Conservation (phyloP, 192 early-diverging fungal genomes). For the Podila epicladia region DNA sequence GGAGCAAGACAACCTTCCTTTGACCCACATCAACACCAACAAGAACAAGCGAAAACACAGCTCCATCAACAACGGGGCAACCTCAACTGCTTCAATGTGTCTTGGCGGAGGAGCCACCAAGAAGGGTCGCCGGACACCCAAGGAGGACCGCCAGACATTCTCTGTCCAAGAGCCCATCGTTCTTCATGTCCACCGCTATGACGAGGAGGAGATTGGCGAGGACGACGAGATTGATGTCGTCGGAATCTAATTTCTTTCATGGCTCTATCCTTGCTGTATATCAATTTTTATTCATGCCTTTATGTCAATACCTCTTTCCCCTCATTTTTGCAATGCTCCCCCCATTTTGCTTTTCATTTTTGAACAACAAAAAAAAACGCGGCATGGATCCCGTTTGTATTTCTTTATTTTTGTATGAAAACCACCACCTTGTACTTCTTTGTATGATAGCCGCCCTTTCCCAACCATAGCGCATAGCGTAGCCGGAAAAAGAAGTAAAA, state of each 20-base stretch:
- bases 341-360: not conserved
- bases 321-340: conserved; percentile 4
- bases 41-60: conserved; percentile 40
- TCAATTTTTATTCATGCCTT: conserved; percentile 3
- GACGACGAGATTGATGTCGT: conserved; percentile 48
- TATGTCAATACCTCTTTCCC: not conserved
- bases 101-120: conserved; percentile 37
- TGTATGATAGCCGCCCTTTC: too few species aligned
- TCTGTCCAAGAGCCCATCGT: conserved; percentile 9
- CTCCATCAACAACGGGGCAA: not conserved
- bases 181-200: conserved; percentile 5
- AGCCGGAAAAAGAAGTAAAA: too few species aligned
- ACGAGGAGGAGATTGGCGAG: conserved; percentile 33
- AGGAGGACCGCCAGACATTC: conserved; percentile 25
- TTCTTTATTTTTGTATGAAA: too few species aligned
- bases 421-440: too few species aligned
- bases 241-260: conserved; percentile 20
- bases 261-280: not conserved
- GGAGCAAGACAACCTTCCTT: conserved; percentile 12
- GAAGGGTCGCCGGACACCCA: conserved; percentile 18
- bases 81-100: conserved; percentile 10
- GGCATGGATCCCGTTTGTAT: too few species aligned
- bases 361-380: conserved; percentile 12
- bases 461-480: too few species aligned
- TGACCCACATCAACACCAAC: conserved; percentile 4